phyloP scores from a whole-genome alignment of 768 basidiomycete genomes.

The Phallus indusiatus region DNA sequence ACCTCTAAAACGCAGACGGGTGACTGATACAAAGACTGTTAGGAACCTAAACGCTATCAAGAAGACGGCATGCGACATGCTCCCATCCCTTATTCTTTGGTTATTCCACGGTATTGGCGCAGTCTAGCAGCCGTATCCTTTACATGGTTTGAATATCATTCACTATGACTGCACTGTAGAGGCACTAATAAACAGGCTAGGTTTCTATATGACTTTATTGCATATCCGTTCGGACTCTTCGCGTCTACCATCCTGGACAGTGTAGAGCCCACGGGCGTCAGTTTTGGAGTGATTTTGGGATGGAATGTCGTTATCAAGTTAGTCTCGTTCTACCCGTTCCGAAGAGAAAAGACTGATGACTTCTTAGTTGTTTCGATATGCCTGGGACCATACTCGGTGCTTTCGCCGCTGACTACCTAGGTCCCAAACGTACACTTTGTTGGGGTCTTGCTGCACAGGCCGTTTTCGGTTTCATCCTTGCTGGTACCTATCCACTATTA shows the following conservation, averaged over 20 bases:
- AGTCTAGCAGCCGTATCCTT: slow-evolving; percentile 65
- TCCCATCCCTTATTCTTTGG: slow-evolving; percentile 64
- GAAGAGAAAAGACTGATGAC: not conserved
- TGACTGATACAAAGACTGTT: not conserved
- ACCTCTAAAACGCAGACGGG: too few species aligned
- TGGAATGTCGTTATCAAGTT: slow-evolving; percentile 85
- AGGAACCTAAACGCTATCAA: slow-evolving; percentile 61
- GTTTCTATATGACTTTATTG: slow-evolving; percentile 78
- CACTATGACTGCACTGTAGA: too few species aligned
- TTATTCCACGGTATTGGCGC: slow-evolving; percentile 73
- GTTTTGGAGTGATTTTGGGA: slow-evolving; percentile 58
- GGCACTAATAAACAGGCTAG: slow-evolving; percentile 18
- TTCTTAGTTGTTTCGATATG: slow-evolving; percentile 29
- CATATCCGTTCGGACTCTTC: slow-evolving; percentile 69
- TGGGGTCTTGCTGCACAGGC: slow-evolving; percentile 12
- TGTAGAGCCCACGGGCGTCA: slow-evolving; percentile 32
- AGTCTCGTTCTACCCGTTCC: not conserved
- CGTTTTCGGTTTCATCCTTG: slow-evolving; percentile 27
- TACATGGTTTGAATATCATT: slow-evolving; percentile 43
- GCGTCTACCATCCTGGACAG: slow-evolving; percentile 61
- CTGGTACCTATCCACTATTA: slow-evolving; percentile 25
- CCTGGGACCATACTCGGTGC: slow-evolving; percentile 30
- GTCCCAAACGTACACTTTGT: slow-evolving; percentile 29
- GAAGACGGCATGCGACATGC: slow-evolving; percentile 72
- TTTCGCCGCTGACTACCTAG: slow-evolving; percentile 26